Evolutionary conservation across 805 yeast species (phyloP).

Genomic region (Teunomyces pallodes): DNA sequence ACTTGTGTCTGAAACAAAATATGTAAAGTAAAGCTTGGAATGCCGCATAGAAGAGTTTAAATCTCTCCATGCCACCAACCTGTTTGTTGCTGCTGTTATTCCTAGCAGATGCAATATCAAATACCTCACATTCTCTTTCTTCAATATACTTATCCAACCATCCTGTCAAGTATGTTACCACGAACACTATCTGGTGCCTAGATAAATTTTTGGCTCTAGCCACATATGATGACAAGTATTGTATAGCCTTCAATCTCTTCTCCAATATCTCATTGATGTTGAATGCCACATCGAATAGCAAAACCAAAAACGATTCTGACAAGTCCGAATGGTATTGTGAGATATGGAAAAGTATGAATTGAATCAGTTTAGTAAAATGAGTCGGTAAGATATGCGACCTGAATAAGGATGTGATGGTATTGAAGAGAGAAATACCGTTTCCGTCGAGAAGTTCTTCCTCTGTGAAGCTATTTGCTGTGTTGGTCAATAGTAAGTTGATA

Average conservation of each 20-base stretch:
- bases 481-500: constrained; percentile 53
- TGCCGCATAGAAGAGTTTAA: constrained; percentile 84
- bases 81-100: constrained; percentile 18
- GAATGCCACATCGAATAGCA: constrained; percentile 80
- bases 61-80: constrained; percentile 82
- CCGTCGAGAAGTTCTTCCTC: constrained; percentile 54
- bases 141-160: constrained; percentile 81
- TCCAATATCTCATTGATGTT: constrained; percentile 65
- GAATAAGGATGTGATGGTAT: constrained; percentile 72
- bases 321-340: constrained; percentile 81
- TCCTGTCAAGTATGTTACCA: constrained; percentile 74
- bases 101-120: constrained; percentile 27
- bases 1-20: constrained; percentile 80
- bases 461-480: constrained; percentile 49
- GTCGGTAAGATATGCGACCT: constrained; percentile 85
- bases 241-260: constrained; percentile 83
- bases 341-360: constrained; percentile 75
- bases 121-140: constrained; percentile 84
- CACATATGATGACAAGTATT: constrained; percentile 84
- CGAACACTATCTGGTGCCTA: constrained; percentile 72
- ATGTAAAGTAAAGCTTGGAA: constrained; percentile 89
- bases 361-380: constrained; percentile 85
- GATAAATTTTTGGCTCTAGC: constrained; percentile 80
- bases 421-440: constrained; percentile 65
- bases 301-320: constrained; percentile 79